Evolutionary conservation across 2,329 filamentous ascomycete species (phyloP), one percentile per base, ranked within the genome.

Genomic region (Aspergillus ruber): DNA sequence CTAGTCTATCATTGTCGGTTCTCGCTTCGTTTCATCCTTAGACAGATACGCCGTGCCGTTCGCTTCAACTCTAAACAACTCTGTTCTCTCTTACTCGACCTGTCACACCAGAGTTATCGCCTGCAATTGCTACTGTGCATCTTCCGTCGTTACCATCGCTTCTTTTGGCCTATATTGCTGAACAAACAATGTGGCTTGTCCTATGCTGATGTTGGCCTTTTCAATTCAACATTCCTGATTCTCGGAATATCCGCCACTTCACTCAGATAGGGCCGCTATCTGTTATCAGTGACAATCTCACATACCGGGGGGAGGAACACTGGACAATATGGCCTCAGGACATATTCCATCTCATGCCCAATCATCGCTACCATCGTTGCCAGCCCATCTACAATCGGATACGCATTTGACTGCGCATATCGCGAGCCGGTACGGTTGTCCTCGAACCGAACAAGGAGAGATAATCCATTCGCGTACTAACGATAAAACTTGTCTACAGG

Each of bases 331-430:
- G 57, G 64, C 70, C 12, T 18, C 36, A 55, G 71, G 67, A 57
- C 64, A 66, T 63, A 53, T 71, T 65, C 67, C 79, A 67, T 72
- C 89, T 84, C 74, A 88, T 78, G 53, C 69, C 54, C 89, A 95
- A 72, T 81, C 89, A 49, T 96, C 91, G 51, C 76, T 98, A 60
- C 90, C 91, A 18, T 84, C 89, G 52, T 77, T 98, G 56, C 91
- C 93, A 42, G 82, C 87, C 52, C 93, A 76, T 62, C 60, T 76
- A 20, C 74, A 76, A 54, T 74, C 73, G 29, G 74, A 76, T 57
- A 74, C 73, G n/a, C 74, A 76, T 58, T 55, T 76, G 49, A 75
- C 74, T 12, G 72, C 73, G 4, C 74, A 76, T 63, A 61, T 76
- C 25, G 74, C 74, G n/a, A 76, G 73, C 58, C 69, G 74, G 71